Percentiles rank a stretch among this genome's conserved stretches.
These are phyloP conservation scores for Rhododendron griersonianum DNA, from an alignment of 148 eudicot species.

Conservation along the genomic window DNA sequence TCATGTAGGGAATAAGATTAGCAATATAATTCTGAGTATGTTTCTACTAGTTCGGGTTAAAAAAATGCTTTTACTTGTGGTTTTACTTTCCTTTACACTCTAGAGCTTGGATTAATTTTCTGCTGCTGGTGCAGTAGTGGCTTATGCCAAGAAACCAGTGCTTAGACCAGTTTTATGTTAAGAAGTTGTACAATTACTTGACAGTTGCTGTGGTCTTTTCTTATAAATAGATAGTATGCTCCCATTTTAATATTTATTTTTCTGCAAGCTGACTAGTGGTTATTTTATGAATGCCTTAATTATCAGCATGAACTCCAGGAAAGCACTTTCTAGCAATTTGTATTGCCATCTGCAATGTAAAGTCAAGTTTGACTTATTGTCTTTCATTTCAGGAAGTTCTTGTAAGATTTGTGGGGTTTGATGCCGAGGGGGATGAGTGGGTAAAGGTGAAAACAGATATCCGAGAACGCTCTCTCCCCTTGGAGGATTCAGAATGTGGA, in stretches of 20 bases:
- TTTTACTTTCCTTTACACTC: background rate
- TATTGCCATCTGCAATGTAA: background rate
- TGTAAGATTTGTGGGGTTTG: slow-evolving; percentile 84
- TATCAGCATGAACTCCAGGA: background rate
- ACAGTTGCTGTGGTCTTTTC: background rate
- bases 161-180: background rate
- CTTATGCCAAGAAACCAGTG: background rate
- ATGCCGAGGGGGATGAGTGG: slow-evolving; percentile 92
- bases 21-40: background rate
- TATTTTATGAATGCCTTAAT: background rate
- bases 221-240: background rate
- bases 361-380: background rate
- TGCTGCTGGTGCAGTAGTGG: background rate
- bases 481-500: slow-evolving; percentile 76
- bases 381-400: slow-evolving; percentile 65
- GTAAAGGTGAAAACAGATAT: slow-evolving; percentile 53
- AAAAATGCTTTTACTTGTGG: background rate
- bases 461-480: slow-evolving; percentile 73
- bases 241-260: background rate
- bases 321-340: background rate
- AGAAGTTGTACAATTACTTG: background rate
- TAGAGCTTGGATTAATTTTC: background rate
- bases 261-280: background rate
- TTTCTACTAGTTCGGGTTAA: background rate
- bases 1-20: background rate